phyloP scores from a whole-genome alignment of 192 early-diverging fungal genomes.

The Coemansia sp. region DNA sequence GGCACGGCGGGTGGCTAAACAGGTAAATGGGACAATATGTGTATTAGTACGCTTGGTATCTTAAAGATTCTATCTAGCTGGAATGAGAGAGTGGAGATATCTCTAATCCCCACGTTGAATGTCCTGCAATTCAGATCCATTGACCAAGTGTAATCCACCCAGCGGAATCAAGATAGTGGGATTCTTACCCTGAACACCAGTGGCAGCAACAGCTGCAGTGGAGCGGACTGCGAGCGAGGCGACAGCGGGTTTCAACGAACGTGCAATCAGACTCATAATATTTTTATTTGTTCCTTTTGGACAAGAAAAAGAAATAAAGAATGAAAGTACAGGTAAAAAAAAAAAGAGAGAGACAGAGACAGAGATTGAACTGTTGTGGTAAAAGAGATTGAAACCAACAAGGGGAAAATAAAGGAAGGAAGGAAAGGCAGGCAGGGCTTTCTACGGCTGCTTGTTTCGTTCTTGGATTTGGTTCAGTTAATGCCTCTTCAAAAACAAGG shows the following conservation, averaged over 20 bases:
- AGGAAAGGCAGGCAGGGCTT: background rate
- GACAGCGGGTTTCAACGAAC: conserved; percentile 37
- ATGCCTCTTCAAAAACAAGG: too few species aligned
- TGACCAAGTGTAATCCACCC: background rate
- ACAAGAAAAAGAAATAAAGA: background rate
- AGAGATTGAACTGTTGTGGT: too few species aligned
- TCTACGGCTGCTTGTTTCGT: too few species aligned
- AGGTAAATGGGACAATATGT: background rate
- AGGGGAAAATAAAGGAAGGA: background rate
- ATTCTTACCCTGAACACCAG: conserved; percentile 39
- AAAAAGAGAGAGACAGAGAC: conserved; percentile 2
- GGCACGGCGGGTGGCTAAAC: conserved; percentile 56
- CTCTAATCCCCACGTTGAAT: too few species aligned
- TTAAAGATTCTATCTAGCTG: too few species aligned
- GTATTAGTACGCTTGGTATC: too few species aligned
- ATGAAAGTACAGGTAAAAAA: conserved; percentile 11
- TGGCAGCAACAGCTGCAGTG: conserved; percentile 14
- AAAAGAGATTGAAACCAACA: background rate
- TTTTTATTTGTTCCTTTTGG: background rate
- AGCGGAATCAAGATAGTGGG: background rate
- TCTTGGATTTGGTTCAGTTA: too few species aligned
- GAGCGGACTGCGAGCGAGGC: background rate
- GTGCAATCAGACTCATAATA: conserved; percentile 43
- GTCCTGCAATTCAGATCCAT: too few species aligned
- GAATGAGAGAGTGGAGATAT: too few species aligned